A percentile compares a stretch with the other conserved stretches of the same genome.
These are phyloP conservation scores for Lactarius sp. DNA, from an alignment of 768 basidiomycete species.

Conservation along the genomic window DNA sequence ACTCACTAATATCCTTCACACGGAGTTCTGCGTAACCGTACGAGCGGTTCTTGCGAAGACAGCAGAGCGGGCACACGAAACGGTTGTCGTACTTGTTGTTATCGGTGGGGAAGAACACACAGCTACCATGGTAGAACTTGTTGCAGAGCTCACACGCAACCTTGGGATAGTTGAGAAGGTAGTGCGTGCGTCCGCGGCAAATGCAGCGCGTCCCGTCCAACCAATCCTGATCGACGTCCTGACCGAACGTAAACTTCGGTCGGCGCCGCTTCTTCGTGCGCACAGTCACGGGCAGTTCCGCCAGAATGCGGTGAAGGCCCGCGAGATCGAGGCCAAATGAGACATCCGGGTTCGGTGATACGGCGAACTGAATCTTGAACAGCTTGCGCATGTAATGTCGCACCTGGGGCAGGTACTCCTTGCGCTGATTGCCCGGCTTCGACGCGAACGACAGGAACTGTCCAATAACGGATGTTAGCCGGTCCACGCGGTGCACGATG, in stretches of 20 bases:
- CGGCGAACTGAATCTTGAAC: conserved; percentile 85
- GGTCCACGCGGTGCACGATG: conserved; percentile 75
- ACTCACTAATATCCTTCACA: conserved; percentile 57
- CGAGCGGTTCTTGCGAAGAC: conserved; percentile 62
- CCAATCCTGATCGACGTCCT: conserved; percentile 72
- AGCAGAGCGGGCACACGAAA: conserved; percentile 77
- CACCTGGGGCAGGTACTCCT: conserved; percentile 74
- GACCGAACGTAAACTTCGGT: conserved; percentile 68
- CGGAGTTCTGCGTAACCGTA: conserved; percentile 77
- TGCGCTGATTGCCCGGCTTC: conserved; percentile 63
- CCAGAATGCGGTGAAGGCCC: conserved; percentile 75
- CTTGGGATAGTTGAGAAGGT: conserved; percentile 54
- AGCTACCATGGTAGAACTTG: conserved; percentile 65
- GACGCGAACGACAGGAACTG: conserved; percentile 75
- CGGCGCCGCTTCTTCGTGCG: conserved; percentile 52
- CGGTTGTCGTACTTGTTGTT: conserved; percentile 32
- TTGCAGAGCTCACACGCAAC: conserved; percentile 65
- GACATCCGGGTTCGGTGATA: conserved; percentile 73
- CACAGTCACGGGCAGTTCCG: conserved; percentile 52
- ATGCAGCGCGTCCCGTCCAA: conserved; percentile 74
- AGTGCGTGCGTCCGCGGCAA: conserved; percentile 63
- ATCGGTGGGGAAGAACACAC: conserved; percentile 66
- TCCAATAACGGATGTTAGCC: conserved; percentile 67
- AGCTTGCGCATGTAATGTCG: conserved; percentile 89
- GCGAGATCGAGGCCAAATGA: conserved; percentile 82